These are phyloP conservation scores for Dendryphion nanum DNA, from an alignment of 2,329 filamentous ascomycete genomes.

Conservation along the genomic window DNA sequence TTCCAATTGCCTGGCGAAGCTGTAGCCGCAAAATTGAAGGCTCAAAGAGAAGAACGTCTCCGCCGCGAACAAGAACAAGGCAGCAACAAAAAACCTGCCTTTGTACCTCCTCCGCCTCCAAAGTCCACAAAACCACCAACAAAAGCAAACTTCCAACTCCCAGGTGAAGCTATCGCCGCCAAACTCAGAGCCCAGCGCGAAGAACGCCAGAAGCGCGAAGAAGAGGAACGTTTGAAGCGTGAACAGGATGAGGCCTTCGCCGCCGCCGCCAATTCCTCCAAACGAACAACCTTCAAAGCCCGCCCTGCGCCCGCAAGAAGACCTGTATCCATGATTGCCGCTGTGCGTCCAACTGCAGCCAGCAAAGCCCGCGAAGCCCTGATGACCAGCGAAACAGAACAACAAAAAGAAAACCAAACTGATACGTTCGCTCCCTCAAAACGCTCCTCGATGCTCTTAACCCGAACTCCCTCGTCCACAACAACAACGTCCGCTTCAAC, in stretches of 20 bases:
- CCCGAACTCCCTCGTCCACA: constrained; percentile 14
- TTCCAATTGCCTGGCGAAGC: constrained; percentile 56
- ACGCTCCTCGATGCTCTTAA: constrained; percentile 20
- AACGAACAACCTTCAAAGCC: constrained; percentile 47
- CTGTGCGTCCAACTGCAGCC: constrained; percentile 47
- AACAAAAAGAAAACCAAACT: constrained; percentile 7
- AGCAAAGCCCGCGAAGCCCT: constrained; percentile 45
- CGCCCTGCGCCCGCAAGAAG: constrained; percentile 42
- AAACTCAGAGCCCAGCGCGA: constrained; percentile 33
- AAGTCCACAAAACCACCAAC: constrained; percentile 46
- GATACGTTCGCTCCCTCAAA: constrained; percentile 4
- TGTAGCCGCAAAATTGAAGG: constrained; percentile 39
- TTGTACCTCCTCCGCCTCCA: constrained; percentile 30
- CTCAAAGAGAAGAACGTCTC: constrained; percentile 36
- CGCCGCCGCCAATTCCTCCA: constrained; percentile 19
- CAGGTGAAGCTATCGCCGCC: constrained; percentile 51
- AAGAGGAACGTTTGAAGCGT: constrained; percentile 27
- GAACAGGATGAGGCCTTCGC: too few relatives aligned
- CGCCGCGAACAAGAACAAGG: constrained; percentile 43
- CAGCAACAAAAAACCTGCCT: not conserved
- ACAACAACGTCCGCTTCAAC: constrained; percentile 4
- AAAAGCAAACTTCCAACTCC: constrained; percentile 51
- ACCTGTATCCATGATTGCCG: constrained; percentile 17
- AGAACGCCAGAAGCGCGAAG: constrained; percentile 28
- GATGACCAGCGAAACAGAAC: constrained; percentile 13